Conservation (phyloP, 1,139 yeast genomes). For the Candida sanyaensis region DNA sequence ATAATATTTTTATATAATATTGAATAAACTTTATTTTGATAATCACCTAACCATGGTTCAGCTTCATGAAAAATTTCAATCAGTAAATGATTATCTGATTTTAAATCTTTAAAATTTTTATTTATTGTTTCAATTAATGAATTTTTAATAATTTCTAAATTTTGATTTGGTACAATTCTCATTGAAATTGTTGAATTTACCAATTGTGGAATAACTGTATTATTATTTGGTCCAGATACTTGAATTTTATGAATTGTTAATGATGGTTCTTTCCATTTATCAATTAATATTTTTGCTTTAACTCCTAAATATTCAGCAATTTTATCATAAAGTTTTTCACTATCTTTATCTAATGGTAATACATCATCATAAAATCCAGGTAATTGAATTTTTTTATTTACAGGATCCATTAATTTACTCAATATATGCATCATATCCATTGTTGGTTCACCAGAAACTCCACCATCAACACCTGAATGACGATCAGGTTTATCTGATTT, state of each 20-base stretch:
- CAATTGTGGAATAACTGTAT: conserved; percentile 83
- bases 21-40: conserved; percentile 69
- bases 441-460: conserved; percentile 85
- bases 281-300: conserved; percentile 57
- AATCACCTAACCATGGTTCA: conserved; percentile 96
- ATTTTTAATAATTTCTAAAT: conserved; percentile 56
- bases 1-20: conserved; percentile 60
- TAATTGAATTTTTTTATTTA: conserved; percentile 57
- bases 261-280: conserved; percentile 93
- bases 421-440: conserved; percentile 78
- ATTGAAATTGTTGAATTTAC: conserved; percentile 79
- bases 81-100: conserved; percentile 60
- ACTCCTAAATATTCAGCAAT: conserved; percentile 49
- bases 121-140: conserved; percentile 50
- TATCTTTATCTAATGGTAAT: conserved; percentile 55
- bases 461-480: conserved; percentile 97
- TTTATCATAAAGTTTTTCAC: conserved; percentile 59
- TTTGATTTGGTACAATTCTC: conserved; percentile 89
- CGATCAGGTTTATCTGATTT: conserved; percentile 79
- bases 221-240: conserved; percentile 88
- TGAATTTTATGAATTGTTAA: conserved; percentile 83
- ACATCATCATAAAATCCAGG: conserved; percentile 74
- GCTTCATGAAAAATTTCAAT: conserved; percentile 77
- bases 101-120: conserved; percentile 32
- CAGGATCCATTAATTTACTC: conserved; percentile 59